These are phyloP conservation scores for Naganishia albida DNA, from an alignment of 1,284 basidiomycete species.

Conservation along the genomic window DNA sequence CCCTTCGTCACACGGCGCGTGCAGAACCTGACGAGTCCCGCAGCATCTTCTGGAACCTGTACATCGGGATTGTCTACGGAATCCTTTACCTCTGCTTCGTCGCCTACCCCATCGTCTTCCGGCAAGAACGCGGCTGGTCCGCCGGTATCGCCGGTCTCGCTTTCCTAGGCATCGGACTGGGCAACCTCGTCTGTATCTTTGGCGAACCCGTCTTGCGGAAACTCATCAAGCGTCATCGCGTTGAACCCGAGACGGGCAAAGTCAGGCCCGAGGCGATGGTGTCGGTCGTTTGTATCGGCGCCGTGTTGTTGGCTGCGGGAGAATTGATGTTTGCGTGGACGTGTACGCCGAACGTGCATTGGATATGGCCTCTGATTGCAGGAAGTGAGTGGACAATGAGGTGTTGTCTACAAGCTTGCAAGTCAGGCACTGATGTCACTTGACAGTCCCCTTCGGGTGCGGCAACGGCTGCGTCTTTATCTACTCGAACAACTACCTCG, in stretches of 20 bases:
- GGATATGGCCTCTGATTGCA: slow-evolving; percentile 64
- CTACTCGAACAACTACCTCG: slow-evolving; percentile 62
- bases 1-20: too few species aligned
- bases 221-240: slow-evolving; percentile 53
- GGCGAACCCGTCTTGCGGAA: slow-evolving; percentile 63
- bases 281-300: slow-evolving; percentile 62
- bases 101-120: slow-evolving; percentile 63
- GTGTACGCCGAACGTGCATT: slow-evolving; percentile 60
- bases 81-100: slow-evolving; percentile 51
- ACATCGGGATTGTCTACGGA: slow-evolving; percentile 52
- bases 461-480: slow-evolving; percentile 58
- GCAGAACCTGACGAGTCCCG: not conserved
- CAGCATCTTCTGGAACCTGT: slow-evolving; percentile 54
- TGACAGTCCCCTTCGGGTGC: slow-evolving; percentile 55
- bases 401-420: too few species aligned
- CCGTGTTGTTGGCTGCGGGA: slow-evolving; percentile 59
- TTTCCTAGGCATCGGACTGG: slow-evolving; percentile 66
- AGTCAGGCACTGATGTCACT: too few species aligned
- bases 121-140: slow-evolving; percentile 56
- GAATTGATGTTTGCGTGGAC: slow-evolving; percentile 65
- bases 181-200: slow-evolving; percentile 60
- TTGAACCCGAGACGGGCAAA: slow-evolving; percentile 57
- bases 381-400: slow-evolving; percentile 41
- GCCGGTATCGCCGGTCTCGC: slow-evolving; percentile 59
- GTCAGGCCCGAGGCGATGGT: slow-evolving; percentile 61